Evolutionary conservation across 1,284 basidiomycete species (phyloP), one percentile per base, ranked within the genome.

Genomic region (Veloboletus limbatus): DNA sequence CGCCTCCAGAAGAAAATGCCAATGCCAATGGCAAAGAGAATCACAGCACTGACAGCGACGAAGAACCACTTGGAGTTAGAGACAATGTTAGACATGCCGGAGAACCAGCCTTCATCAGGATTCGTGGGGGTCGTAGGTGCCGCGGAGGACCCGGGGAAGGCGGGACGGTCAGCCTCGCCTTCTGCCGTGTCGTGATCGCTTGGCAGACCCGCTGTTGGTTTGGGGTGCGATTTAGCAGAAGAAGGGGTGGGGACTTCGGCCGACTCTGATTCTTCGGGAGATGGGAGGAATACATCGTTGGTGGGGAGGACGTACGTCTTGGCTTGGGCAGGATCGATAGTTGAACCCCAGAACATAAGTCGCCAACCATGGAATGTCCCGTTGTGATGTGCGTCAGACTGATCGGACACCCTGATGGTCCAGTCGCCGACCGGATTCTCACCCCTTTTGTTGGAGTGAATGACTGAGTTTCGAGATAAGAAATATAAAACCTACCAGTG

Each of bases 391-490:
- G 81, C 62, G 14, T 64, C 77, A 43, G 76, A 74, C 54, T 85
- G 82, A 62, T 98, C 95, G 27, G 81, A 84, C 8, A 98, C 92
- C 30, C 71, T 82, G 47, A 99, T 79, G 1, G 81, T 92, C 97
- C 97, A 99, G 7, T 84, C 79, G 13, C 97, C 97, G n/a, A 93
- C 67, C 0, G 95, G 89, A 60, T 89, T 77, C 70, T 99, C 97
- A 39, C 88, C 94, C 93, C 92, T 96, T 55, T 34, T 30, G 43
- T 42, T 22, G 54, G 18, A 31, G 34, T 68, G n/a, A 68, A 45
- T 28, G 26, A 40, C 36, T 20, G 28, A 40, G 8, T 21, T 17
- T 45, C 30, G n/a, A 14, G 25, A 25, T 17, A 36, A 43, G 14
- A 45, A 27, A 11, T 17, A 35, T 8, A 11, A 6, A 45, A 46